Percentiles rank a stretch among this genome's conserved stretches.
Conservation (phyloP, 768 basidiomycete genomes). For the Amanita rubescens region DNA sequence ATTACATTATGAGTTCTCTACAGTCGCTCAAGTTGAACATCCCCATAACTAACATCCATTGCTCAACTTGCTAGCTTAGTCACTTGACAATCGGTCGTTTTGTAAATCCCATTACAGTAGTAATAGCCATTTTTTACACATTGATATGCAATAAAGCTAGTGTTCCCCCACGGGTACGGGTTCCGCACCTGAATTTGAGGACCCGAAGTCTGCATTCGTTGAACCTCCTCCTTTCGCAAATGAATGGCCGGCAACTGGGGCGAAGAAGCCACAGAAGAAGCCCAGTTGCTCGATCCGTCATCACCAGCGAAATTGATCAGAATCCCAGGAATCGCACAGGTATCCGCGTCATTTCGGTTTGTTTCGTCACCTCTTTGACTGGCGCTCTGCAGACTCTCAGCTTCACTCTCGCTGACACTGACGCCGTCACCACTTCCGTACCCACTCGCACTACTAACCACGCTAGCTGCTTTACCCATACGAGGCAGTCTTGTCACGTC, state of each 20-base stretch:
- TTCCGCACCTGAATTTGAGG: too few relatives aligned
- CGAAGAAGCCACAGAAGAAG: constrained; percentile 1
- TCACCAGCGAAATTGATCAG: constrained; percentile 12
- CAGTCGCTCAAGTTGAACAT: neutral
- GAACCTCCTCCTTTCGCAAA: neutral
- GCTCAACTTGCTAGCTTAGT: too few relatives aligned
- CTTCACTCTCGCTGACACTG: constrained; percentile 15
- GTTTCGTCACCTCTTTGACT: neutral
- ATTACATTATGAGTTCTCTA: neutral
- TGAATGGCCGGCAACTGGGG: constrained; percentile 8
- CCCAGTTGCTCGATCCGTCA: neutral
- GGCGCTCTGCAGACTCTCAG: constrained; percentile 4
- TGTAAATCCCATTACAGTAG: too few relatives aligned
- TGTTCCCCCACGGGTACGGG: too few relatives aligned
- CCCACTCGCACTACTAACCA: constrained; percentile 11
- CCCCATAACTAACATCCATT: too few relatives aligned
- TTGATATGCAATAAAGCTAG: too few relatives aligned
- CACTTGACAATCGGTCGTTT: too few relatives aligned
- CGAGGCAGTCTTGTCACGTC: constrained; percentile 36
- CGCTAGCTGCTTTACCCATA: constrained; percentile 24
- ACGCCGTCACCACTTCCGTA: neutral
- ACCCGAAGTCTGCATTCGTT: neutral
- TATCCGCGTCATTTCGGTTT: neutral
- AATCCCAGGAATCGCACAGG: constrained; percentile 10
- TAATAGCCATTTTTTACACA: neutral